Percentiles rank a stretch among this genome's conserved stretches.
These are phyloP conservation scores for Fraxinus velutina DNA, from an alignment of 305 asterid genomes.

Conservation along the genomic window DNA sequence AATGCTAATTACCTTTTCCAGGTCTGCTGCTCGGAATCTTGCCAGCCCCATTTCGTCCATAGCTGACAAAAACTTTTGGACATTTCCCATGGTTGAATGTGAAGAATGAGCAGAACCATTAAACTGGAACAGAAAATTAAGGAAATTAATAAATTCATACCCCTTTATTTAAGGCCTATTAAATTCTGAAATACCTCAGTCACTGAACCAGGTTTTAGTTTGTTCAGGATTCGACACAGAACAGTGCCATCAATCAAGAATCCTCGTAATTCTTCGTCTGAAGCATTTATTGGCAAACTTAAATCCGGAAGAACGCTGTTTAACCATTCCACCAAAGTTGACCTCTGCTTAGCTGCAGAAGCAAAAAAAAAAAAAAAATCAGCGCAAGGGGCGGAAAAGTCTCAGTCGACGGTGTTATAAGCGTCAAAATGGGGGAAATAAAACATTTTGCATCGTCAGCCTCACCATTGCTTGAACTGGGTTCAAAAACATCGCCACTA, in stretches of 20 bases:
- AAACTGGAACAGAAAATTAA: constrained; percentile 27
- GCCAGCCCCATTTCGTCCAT: constrained; percentile 66
- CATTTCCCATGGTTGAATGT: constrained; percentile 36
- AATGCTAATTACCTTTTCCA: constrained; percentile 55
- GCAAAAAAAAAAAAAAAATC: constrained; percentile 4
- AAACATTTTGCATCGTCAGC: background rate
- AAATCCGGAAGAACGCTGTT: constrained; percentile 57
- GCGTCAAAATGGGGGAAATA: background rate
- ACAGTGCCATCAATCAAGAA: constrained; percentile 67
- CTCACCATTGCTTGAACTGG: constrained; percentile 59
- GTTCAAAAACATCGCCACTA: constrained; percentile 58
- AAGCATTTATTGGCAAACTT: constrained; percentile 55
- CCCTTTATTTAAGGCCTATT: background rate
- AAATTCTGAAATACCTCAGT: constrained; percentile 50
- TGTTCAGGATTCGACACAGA: constrained; percentile 61
- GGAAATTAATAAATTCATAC: background rate
- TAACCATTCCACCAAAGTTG: constrained; percentile 68
- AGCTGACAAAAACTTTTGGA: constrained; percentile 61
- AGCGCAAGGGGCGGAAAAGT: background rate
- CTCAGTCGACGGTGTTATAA: constrained; percentile 1
- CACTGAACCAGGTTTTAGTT: constrained; percentile 68
- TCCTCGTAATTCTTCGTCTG: constrained; percentile 68
- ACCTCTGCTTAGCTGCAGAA: constrained; percentile 58
- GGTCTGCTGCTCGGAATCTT: constrained; percentile 63
- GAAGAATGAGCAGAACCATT: constrained; percentile 37